Percentiles rank a stretch among this genome's conserved stretches.
phyloP scores from a whole-genome alignment of 306 rosid species.

The Macrotyloma uniflorum region DNA sequence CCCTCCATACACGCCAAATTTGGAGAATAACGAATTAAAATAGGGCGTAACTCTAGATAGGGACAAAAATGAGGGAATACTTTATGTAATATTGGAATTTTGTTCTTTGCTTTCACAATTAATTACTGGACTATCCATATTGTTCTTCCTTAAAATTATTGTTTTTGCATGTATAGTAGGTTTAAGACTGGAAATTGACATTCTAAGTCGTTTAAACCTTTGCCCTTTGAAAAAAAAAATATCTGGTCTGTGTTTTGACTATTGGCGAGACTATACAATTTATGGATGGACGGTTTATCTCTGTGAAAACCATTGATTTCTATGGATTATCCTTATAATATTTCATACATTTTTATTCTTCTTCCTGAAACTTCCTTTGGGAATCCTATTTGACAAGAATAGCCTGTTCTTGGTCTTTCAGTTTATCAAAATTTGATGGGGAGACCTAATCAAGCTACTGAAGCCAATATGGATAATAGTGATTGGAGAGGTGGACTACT shows the following conservation, averaged over 20 bases:
- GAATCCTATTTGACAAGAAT: constrained; percentile 28
- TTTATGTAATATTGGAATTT: not conserved
- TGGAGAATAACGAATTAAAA: not conserved
- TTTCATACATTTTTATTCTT: not conserved
- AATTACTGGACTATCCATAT: not conserved
- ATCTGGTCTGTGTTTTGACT: not conserved
- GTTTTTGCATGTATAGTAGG: not conserved
- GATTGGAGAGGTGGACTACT: constrained; percentile 54
- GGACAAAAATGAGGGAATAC: not conserved
- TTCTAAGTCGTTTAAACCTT: constrained; percentile 1
- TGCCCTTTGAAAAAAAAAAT: not conserved
- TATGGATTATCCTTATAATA: constrained; percentile 8
- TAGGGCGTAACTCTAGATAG: not conserved
- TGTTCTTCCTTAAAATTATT: not conserved
- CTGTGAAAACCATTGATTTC: constrained; percentile 3
- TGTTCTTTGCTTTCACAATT: not conserved
- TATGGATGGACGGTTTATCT: not conserved
- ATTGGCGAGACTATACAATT: not conserved
- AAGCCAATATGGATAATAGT: constrained; percentile 45
- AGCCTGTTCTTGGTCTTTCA: constrained; percentile 4
- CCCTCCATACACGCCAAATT: not conserved
- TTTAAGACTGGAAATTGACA: not conserved
- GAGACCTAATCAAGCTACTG: constrained; percentile 52
- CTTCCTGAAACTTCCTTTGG: not conserved
- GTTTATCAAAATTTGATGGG: constrained; percentile 42